Evolutionary conservation across 192 early-diverging fungal genomes (phyloP).

Genomic region (Powellomyces hirtus): DNA sequence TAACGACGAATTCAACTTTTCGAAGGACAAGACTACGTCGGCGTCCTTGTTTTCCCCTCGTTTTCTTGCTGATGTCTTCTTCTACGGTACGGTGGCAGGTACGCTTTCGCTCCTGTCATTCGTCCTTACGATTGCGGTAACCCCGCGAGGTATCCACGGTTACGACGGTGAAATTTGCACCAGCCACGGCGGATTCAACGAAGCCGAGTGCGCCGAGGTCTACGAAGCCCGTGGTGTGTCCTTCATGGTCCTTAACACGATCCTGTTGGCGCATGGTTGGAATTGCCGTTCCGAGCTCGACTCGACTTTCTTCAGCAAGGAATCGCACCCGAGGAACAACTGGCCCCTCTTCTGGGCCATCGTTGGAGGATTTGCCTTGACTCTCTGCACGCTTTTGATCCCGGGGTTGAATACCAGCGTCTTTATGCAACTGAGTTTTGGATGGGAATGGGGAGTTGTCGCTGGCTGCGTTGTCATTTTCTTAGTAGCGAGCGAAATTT

Average conservation of each 20-base stretch:
- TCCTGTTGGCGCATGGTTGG: constrained; percentile 70
- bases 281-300: constrained; percentile 61
- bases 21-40: background rate
- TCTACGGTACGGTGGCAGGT: constrained; percentile 68
- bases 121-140: constrained; percentile 10
- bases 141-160: background rate
- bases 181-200: constrained; percentile 39
- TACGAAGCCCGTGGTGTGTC: constrained; percentile 60
- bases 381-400: constrained; percentile 59
- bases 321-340: background rate
- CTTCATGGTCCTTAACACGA: constrained; percentile 67
- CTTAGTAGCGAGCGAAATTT: constrained; percentile 62
- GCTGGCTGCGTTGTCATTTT: constrained; percentile 58
- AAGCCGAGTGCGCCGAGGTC: constrained; percentile 46
- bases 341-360: constrained; percentile 21
- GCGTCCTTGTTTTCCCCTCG: constrained; percentile 60
- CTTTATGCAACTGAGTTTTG: constrained; percentile 22
- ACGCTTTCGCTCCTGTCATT: constrained; percentile 64
- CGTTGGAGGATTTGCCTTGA: constrained; percentile 48
- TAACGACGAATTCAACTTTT: too few species aligned
- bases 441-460: constrained; percentile 69
- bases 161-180: constrained; percentile 3
- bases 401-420: constrained; percentile 65
- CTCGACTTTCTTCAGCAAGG: background rate
- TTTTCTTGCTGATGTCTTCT: constrained; percentile 64